Conservation (phyloP, 805 yeast species). For the Wickerhamomyces alni region DNA sequence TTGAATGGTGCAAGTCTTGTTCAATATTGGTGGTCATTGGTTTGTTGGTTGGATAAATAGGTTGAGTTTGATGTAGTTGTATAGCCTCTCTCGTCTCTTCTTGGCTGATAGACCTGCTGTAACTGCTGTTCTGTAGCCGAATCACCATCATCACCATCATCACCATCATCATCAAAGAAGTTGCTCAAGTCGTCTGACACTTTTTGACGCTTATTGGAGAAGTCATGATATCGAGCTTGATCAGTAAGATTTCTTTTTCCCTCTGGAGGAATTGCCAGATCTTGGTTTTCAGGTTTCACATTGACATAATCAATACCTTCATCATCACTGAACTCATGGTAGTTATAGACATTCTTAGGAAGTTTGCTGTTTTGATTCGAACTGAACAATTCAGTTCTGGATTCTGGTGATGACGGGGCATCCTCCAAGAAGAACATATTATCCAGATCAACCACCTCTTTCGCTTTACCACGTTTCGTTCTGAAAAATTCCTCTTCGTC, state of each 20-base stretch:
- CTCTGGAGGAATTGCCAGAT: constrained; percentile 7
- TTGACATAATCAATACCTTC: background rate
- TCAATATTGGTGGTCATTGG: background rate
- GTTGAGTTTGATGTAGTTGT: too few species aligned
- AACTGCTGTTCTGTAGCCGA: too few species aligned
- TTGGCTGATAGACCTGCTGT: too few species aligned
- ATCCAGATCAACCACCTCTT: background rate
- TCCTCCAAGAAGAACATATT: background rate
- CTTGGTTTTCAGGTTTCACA: background rate
- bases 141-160: too few species aligned
- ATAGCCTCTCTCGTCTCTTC: too few species aligned
- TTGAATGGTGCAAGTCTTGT: too few species aligned
- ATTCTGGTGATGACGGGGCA: background rate
- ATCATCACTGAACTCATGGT: background rate
- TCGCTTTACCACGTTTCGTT: background rate
- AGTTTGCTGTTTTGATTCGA: background rate
- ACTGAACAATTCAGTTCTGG: background rate
- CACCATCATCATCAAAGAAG: too few species aligned
- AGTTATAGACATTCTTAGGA: background rate
- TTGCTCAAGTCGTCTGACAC: too few species aligned
- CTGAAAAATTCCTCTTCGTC: background rate
- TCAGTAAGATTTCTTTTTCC: constrained; percentile 4
- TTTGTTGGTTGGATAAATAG: too few species aligned
- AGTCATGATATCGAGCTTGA: background rate
- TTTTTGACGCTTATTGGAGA: background rate